Evolutionary conservation across 2,329 filamentous ascomycete species (phyloP).

Genomic region (Aschersonia sp.): DNA sequence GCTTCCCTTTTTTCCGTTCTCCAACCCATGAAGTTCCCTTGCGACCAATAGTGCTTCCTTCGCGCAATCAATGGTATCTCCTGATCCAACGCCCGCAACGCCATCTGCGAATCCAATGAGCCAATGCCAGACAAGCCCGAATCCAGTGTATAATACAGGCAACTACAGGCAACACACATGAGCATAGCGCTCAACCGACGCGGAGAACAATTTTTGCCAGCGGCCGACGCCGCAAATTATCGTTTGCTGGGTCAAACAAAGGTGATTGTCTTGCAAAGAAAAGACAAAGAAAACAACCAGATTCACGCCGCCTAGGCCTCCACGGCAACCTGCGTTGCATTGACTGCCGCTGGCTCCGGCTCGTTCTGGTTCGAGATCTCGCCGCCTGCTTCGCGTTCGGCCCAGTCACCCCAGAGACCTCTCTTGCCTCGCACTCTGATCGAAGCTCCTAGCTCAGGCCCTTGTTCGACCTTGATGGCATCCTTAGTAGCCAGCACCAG

Average conservation of each 20-base stretch:
- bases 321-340: conserved; percentile 20
- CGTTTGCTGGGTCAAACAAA: too few species aligned
- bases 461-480: conserved; percentile 91
- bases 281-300: not conserved
- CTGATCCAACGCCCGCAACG: conserved; percentile 21
- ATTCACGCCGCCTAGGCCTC: conserved; percentile 14
- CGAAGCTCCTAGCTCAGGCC: conserved; percentile 57
- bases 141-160: conserved; percentile 19
- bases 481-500: conserved; percentile 95
- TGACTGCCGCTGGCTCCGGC: conserved; percentile 19
- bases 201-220: too few species aligned
- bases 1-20: conserved; percentile 5
- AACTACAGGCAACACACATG: conserved; percentile 8
- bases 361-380: conserved; percentile 40
- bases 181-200: too few species aligned
- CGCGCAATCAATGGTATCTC: conserved; percentile 22
- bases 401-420: conserved; percentile 95
- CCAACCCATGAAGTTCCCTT: conserved; percentile 5
- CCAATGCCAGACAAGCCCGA: conserved; percentile 16
- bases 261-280: too few species aligned
- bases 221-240: too few species aligned
- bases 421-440: conserved; percentile 82
- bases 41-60: conserved; percentile 6
- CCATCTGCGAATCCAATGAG: conserved; percentile 14
- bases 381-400: conserved; percentile 57